phyloP scores from a whole-genome alignment of 2,329 filamentous ascomycete genomes.

The Didymella sp. region DNA sequence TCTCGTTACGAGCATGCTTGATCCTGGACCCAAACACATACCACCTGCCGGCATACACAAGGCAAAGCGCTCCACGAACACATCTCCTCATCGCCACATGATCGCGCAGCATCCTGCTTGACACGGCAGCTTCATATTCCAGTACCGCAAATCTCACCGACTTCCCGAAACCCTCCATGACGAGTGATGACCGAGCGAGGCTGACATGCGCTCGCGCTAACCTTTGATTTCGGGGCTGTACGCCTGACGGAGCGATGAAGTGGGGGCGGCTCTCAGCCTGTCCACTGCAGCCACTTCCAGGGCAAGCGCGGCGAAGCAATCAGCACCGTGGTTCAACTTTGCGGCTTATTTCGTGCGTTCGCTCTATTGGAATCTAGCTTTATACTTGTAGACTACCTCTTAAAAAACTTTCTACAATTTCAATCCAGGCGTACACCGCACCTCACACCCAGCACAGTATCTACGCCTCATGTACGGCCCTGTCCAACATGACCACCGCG shows the following conservation, averaged over 20 bases:
- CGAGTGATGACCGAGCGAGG: not conserved
- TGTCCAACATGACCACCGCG: too few relatives aligned
- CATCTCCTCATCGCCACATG: not conserved
- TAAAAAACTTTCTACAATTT: too few relatives aligned
- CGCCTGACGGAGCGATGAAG: constrained; percentile 1
- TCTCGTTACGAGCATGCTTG: not conserved
- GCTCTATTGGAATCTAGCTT: too few relatives aligned
- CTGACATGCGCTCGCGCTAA: constrained; percentile 6
- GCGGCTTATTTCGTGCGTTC: too few relatives aligned
- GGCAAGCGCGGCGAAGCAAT: too few relatives aligned
- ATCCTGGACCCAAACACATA: not conserved
- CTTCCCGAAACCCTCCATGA: not conserved
- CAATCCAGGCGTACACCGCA: too few relatives aligned
- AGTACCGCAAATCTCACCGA: not conserved
- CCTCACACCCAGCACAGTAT: too few relatives aligned
- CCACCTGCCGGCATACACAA: not conserved
- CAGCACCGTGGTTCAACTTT: too few relatives aligned
- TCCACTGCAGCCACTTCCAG: too few relatives aligned
- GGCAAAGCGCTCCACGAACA: not conserved
- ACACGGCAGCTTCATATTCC: not conserved
- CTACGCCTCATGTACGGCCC: too few relatives aligned
- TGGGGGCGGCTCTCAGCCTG: not conserved
- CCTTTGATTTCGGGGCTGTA: constrained; percentile 8
- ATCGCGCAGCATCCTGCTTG: not conserved
- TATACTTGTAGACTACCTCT: too few relatives aligned